Conservation (phyloP, 352 stramenopile genomes). For the Thraustochytrium sp. region DNA sequence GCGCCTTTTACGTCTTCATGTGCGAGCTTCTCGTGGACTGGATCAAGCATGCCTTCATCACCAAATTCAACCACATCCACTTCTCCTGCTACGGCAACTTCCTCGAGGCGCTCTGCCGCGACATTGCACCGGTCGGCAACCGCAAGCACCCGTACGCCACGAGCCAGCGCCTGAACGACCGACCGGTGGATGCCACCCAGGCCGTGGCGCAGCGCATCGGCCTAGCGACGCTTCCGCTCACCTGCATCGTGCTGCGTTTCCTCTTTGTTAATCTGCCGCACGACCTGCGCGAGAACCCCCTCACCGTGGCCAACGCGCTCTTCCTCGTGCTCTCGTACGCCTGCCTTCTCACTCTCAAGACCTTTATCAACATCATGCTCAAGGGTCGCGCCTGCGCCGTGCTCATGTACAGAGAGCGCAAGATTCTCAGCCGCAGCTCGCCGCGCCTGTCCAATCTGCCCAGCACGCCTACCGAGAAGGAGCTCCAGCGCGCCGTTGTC, state of each 20-base stretch:
- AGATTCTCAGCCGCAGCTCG: conserved; percentile 29
- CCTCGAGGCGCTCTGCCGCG: conserved; percentile 82
- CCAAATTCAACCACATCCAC: conserved; percentile 95
- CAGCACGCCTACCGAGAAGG: conserved; percentile 37
- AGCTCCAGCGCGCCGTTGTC: conserved; percentile 31
- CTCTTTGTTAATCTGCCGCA: background rate
- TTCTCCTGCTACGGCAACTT: conserved; percentile 89
- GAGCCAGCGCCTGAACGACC: conserved; percentile 72
- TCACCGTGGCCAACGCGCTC: background rate
- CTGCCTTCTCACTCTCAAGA: conserved; percentile 16
- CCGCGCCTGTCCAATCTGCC: background rate
- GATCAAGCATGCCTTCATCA: conserved; percentile 98
- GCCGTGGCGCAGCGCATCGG: conserved; percentile 84
- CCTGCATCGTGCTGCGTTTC: conserved; percentile 73
- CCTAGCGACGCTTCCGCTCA: conserved; percentile 84
- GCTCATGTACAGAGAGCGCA: conserved; percentile 25
- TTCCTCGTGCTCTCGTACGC: background rate
- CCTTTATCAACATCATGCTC: conserved; percentile 34
- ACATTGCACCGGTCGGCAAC: conserved; percentile 58
- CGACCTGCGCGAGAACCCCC: background rate
- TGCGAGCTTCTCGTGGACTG: conserved; percentile 93
- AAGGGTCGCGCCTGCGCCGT: background rate
- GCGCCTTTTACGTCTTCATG: conserved; percentile 59
- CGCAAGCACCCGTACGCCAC: conserved; percentile 58
- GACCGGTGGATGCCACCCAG: conserved; percentile 84